Evolutionary conservation across 2,329 filamentous ascomycete genomes (phyloP).

Genomic region (Thelonectria rubi): DNA sequence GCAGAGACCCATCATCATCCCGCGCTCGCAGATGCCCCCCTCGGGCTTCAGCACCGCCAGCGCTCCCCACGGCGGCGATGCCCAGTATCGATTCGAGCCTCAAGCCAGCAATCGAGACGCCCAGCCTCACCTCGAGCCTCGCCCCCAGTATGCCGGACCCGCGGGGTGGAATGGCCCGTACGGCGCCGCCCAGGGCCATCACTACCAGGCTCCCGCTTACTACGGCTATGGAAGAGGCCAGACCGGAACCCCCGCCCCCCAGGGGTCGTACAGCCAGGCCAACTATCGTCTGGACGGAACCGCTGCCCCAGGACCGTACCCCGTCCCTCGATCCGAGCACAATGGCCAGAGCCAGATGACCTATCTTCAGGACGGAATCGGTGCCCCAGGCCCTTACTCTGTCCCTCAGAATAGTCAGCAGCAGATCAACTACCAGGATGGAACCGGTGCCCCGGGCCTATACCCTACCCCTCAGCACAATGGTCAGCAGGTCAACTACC

Average conservation of each 20-base stretch:
- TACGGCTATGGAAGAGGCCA: neutral
- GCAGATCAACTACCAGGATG: too few species aligned
- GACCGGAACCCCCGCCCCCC: neutral
- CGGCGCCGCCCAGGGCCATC: neutral
- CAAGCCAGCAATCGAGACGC: neutral
- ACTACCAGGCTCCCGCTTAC: neutral
- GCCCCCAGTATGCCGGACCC: neutral
- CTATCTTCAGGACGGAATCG: too few species aligned
- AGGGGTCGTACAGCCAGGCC: neutral
- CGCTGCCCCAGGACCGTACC: too few species aligned
- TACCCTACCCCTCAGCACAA: too few species aligned
- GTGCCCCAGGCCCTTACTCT: neutral
- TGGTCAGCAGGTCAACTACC: too few species aligned
- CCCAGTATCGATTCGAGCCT: neutral
- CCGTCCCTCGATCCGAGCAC: too few species aligned
- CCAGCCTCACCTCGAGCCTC: neutral
- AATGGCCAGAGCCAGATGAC: too few species aligned
- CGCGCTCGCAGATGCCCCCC: neutral
- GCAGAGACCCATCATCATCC: neutral
- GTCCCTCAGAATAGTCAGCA: too few species aligned
- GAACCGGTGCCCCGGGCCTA: too few species aligned
- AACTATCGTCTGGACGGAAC: neutral
- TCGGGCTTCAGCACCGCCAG: constrained; percentile 13
- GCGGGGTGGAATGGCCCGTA: neutral
- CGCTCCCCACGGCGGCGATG: neutral